A percentile compares a stretch with the other conserved stretches of the same genome.
Conservation (phyloP, 2,329 filamentous ascomycete species). For the Xylariaceae sp. region DNA sequence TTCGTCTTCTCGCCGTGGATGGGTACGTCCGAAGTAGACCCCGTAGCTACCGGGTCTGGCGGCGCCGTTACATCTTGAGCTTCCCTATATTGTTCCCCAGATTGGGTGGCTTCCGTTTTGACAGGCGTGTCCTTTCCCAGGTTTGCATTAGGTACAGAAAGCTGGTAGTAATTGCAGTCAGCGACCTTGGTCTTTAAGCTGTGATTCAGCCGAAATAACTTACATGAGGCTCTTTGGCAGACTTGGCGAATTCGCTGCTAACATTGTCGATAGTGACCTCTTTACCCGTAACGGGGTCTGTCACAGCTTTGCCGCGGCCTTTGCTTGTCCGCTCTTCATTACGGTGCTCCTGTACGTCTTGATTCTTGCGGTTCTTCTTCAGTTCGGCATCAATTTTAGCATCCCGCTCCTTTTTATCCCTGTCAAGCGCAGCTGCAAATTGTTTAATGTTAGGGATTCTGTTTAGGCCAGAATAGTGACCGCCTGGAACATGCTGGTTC, state of each 20-base stretch:
- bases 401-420: conserved; percentile 77
- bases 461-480: conserved; percentile 79
- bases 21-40: conserved; percentile 88
- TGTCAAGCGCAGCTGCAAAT: conserved; percentile 78
- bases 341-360: conserved; percentile 47
- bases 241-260: conserved; percentile 67
- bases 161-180: conserved; percentile 42
- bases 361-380: conserved; percentile 41
- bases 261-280: conserved; percentile 86
- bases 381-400: conserved; percentile 65
- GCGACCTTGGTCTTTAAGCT: neutral
- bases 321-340: conserved; percentile 41
- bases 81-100: conserved; percentile 76
- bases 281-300: conserved; percentile 85
- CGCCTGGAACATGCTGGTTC: conserved; percentile 31
- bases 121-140: conserved; percentile 74
- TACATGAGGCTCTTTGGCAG: conserved; percentile 73
- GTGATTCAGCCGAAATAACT: conserved; percentile 11
- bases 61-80: conserved; percentile 90
- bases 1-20: conserved; percentile 97
- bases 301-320: conserved; percentile 69
- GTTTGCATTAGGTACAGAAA: conserved; percentile 90
- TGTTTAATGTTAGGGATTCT: conserved; percentile 86
- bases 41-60: conserved; percentile 80
- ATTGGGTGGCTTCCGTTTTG: conserved; percentile 71